Base-by-base conservation (phyloP, 371 early-diverging fungal species). In the Rhizopus sp. region DNA sequence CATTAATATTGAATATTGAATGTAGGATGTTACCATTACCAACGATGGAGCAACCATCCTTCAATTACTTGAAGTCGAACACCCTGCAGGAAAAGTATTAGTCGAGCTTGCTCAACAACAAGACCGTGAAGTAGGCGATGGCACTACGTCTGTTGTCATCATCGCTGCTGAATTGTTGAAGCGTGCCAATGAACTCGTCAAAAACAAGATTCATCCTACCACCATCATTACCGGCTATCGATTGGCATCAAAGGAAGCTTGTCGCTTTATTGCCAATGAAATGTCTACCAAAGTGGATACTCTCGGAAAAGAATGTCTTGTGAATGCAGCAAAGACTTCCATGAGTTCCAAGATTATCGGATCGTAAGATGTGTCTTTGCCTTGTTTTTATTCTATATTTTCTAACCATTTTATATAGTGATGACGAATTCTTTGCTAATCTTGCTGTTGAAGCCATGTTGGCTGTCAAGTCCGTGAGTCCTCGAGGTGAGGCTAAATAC, bases 31-130 rank as follows among this genome's bases (percentile, higher is more conserved):
- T 42, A 96, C 97, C 16, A 99, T 99, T 65, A 98, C 99, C 17
- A 99, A 99, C 74, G 99, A 99, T 85, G 99, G 99, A 32, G 99
- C 99, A 4, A 99, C 99, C 4, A 99, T 99, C 72, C 86, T 99
- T 60, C 87, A 91, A 59, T 88, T 97, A 53, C 85, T 99, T 54
- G 96, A 99, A 65, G 94, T 99, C 6, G 97, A 96, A 69, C 99
- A 99, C 75, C 99, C 99, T 15, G 97, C 99, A 7, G 99, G 95
- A 37, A 91, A 89, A 66, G 94, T 99, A 10, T 81, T 99, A 10
- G 98, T 99, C 17, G 99, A 99, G 78, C 86, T 99, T 35, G 99
- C 99, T 50, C 94, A 95, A 57, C 95, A 98, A 66, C 99, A 99
- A 83, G 99, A 99, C 77, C 94, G 93, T 64, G 99, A 99, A 81